Base-by-base conservation (phyloP, 768 basidiomycete genomes). In the Trametes cinnabarina region DNA sequence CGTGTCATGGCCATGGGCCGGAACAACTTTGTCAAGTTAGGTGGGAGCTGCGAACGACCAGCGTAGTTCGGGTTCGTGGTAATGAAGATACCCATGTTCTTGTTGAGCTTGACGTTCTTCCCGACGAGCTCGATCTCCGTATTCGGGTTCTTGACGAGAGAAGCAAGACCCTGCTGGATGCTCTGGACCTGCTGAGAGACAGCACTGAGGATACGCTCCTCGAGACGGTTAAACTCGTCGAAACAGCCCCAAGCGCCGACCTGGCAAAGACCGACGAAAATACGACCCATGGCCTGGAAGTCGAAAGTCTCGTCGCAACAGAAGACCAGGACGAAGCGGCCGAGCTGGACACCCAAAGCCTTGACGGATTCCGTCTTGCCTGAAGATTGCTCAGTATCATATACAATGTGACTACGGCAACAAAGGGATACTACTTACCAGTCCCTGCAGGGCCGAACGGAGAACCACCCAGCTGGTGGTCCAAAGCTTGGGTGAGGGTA, bases 311-410 rank as follows among this genome's bases (percentile, higher is more conserved):
- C 97, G 73, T 99, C 97, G 68, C 97, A 99, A 71, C 97, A 98
- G 77, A 99, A 99, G n/a, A 99, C 97, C 47, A 99, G 81, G n/a
- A 99, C 97, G 68, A 99, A 99, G 35, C 97, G 87, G 39, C 97
- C 97, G 5, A 99, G 85, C 66, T 97, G 95, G 2, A 98, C 93
- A 48, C 97, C 97, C 20, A 99, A 85, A 2, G 97, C 95, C 73
- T 99, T 99, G 70, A 99, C 97, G 1, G 97, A 98, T 74, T 99
- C 97, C 0, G 97, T 99, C 78, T 99, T 99, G 28, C 95, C 94
- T 93, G 64, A 15, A 42, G 14, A 3, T 3, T 20, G 6, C 22
- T 60, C 3, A 51, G 42, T 41, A n/a, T n/a, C n/a, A n/a, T n/a
- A n/a, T 57, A 54, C 58, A 12, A 59, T n/a, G n/a, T n/a, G n/a